phyloP scores from a whole-genome alignment of 768 basidiomycete genomes.

The Russula vinacea region DNA sequence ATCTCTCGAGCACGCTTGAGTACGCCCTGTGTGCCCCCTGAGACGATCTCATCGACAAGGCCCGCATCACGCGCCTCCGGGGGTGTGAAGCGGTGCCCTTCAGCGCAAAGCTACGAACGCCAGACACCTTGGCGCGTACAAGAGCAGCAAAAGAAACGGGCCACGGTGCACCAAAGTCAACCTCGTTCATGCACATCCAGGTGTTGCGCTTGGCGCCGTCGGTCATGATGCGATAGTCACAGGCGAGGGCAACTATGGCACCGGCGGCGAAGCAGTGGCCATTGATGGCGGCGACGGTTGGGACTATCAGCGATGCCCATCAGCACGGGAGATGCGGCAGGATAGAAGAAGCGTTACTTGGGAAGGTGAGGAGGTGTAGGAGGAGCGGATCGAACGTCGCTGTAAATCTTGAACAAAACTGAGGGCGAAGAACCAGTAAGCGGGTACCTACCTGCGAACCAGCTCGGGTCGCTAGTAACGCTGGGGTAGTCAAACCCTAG shows the following conservation, averaged over 20 bases:
- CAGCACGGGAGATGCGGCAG: neutral
- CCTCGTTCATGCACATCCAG: slow-evolving; percentile 94
- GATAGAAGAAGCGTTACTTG: slow-evolving; percentile 47
- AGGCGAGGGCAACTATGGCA: slow-evolving; percentile 72
- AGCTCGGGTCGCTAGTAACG: slow-evolving; percentile 51
- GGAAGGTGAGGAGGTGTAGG: slow-evolving; percentile 66
- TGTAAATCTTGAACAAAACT: neutral
- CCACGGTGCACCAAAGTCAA: slow-evolving; percentile 76
- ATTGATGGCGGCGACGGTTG: slow-evolving; percentile 75
- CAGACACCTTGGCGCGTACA: slow-evolving; percentile 60
- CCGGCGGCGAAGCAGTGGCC: slow-evolving; percentile 86
- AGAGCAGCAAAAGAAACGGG: slow-evolving; percentile 69
- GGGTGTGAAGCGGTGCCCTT: slow-evolving; percentile 77
- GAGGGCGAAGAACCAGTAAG: neutral
- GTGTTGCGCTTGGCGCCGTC: slow-evolving; percentile 73
- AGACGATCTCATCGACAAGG: slow-evolving; percentile 67
- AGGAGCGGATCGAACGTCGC: slow-evolving; percentile 66
- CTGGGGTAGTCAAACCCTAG: slow-evolving; percentile 63
- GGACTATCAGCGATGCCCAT: slow-evolving; percentile 46
- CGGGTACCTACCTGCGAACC: slow-evolving; percentile 57
- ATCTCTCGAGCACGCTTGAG: slow-evolving; percentile 62
- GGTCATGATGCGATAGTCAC: slow-evolving; percentile 89
- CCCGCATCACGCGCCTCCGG: slow-evolving; percentile 63
- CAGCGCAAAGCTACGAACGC: slow-evolving; percentile 74
- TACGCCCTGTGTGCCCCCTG: slow-evolving; percentile 56